Base-by-base conservation (phyloP, 139 green algal species). In the Picochlorum sp. region DNA sequence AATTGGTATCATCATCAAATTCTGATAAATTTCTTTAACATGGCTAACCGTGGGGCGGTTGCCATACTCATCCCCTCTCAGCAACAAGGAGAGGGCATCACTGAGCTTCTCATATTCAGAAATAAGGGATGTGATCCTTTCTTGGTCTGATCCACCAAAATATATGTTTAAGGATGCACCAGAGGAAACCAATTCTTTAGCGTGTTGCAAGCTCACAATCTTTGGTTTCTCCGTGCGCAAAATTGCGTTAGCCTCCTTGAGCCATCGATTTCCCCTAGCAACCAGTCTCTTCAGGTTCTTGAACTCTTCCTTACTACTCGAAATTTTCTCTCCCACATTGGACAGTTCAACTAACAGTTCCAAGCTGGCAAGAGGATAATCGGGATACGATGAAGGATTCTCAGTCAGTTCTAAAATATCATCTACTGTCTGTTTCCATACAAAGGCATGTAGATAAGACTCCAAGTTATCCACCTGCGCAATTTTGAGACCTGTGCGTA, bases 311-410 rank as follows among this genome's bases (percentile, higher is more conserved):
- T 70, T 57, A 21, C 71, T 51, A 45, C 61, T 67, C 5, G 68
- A 62, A 51, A 82, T 69, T n/a, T 68, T 68, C 45, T 47, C 37
- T 4, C 73, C 73, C 50, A 82, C 63, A 31, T 81, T 58, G 13
- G 52, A 24, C 70, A 81, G 41, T 41, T 24, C 24, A 26, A 2
- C n/a, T 11, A 41, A 41, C 8, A 41, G 9, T 41, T 41, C 34
- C 21, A 45, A 23, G 2, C 52, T 59, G n/a, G 34, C 34, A 11
- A 41, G 34, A 41, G 34, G 34, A 41, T 41, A 41, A 11, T 41
- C 34, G 34, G 34, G 34, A 41, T 41, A 11, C 8, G 8, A 41
- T 41, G 34, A 41, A 41, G 34, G 34, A 11, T 41, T 41, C 7
- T 41, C 45, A 11, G n/a, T 31, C 10, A 30, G 23, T 9, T 21